These are phyloP conservation scores for Metarhizium brunneum DNA, from an alignment of 2,329 filamentous ascomycete genomes.

Conservation along the genomic window DNA sequence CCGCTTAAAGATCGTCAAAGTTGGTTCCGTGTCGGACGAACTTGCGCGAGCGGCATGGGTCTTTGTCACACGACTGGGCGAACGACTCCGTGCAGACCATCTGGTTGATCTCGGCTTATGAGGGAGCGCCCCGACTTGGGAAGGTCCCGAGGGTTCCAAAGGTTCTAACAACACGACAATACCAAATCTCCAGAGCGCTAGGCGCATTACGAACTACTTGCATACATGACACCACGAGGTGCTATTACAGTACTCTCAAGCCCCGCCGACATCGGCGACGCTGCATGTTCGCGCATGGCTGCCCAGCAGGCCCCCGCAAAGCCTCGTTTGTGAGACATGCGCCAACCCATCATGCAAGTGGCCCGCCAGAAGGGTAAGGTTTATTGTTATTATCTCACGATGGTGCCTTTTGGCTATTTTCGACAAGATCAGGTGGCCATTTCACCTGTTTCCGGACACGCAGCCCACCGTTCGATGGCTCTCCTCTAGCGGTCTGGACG, in stretches of 20 bases:
- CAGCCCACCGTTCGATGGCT: neutral
- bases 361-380: neutral
- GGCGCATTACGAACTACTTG: no score
- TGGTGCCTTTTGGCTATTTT: neutral
- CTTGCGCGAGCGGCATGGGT: conserved; percentile 27
- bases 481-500: neutral
- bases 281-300: neutral
- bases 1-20: conserved; percentile 36
- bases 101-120: conserved; percentile 5
- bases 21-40: conserved; percentile 19
- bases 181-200: neutral
- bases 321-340: neutral
- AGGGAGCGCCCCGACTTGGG: neutral
- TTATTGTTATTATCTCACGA: neutral
- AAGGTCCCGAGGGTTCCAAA: neutral
- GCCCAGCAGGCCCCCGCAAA: neutral
- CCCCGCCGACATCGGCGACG: conserved; percentile 2
- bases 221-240: neutral
- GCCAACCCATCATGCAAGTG: neutral
- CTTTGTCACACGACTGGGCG: conserved; percentile 26
- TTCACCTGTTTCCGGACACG: neutral
- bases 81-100: conserved; percentile 20
- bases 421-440: neutral
- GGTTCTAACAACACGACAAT: neutral
- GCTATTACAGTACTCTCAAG: neutral